A percentile compares a stretch with the other conserved stretches of the same genome.
Evolutionary conservation across 495 filamentous ascomycete genomes (phyloP).

Genomic region (Annulohypoxylon maeteangense): DNA sequence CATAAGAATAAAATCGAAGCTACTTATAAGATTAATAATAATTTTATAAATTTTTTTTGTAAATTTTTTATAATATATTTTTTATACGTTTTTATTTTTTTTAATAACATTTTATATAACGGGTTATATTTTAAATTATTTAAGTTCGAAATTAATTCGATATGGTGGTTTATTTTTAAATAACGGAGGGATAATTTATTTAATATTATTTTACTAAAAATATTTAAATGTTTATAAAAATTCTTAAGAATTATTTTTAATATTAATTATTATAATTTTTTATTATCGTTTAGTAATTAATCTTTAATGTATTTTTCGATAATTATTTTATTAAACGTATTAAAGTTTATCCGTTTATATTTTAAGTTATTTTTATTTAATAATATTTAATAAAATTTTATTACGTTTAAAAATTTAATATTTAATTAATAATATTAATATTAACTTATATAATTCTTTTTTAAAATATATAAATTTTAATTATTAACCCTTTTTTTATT

Average conservation of each 20-base stretch:
- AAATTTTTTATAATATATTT: background rate
- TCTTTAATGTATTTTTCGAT: background rate
- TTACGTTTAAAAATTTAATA: background rate
- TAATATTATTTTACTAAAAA: background rate
- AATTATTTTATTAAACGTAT: background rate
- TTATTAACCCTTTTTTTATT: too few species aligned
- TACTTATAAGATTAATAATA: background rate
- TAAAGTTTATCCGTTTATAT: background rate
- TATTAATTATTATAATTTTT: background rate
- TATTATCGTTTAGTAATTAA: background rate
- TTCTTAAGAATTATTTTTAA: background rate
- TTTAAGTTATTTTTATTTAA: background rate
- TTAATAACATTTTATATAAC: background rate
- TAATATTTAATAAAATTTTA: background rate
- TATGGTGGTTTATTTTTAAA: background rate
- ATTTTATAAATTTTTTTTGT: background rate
- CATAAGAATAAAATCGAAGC: background rate
- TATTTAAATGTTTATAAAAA: background rate
- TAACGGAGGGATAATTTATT: background rate
- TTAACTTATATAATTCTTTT: background rate
- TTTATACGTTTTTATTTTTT: constrained; percentile 6
- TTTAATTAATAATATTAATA: background rate
- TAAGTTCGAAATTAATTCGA: background rate
- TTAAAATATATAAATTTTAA: background rate
- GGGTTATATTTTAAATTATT: background rate